These are phyloP conservation scores for Astraeus odoratus DNA, from an alignment of 768 basidiomycete species.

Conservation along the genomic window DNA sequence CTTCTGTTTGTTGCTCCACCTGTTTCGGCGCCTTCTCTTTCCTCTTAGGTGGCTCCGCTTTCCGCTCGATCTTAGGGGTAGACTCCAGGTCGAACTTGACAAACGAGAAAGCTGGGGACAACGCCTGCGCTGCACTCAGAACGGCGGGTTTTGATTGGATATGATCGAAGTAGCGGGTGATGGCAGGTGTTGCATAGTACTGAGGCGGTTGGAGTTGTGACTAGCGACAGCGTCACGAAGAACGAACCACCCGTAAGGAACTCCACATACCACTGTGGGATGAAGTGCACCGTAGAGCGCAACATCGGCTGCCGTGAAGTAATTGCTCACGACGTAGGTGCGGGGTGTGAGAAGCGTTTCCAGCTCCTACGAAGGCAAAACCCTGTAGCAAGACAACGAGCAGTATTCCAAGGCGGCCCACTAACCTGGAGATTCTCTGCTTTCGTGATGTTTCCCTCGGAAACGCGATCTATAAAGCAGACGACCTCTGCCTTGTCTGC, in stretches of 20 bases:
- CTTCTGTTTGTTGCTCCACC: slow-evolving; percentile 21
- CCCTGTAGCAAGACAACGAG: no score
- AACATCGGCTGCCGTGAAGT: slow-evolving; percentile 84
- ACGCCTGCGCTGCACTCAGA: slow-evolving; percentile 44
- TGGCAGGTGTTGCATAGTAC: slow-evolving; percentile 71
- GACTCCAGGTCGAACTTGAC: slow-evolving; percentile 68
- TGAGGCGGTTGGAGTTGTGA: slow-evolving; percentile 63
- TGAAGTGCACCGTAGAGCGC: slow-evolving; percentile 88
- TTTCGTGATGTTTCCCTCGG: slow-evolving; percentile 40
- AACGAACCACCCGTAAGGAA: not conserved
- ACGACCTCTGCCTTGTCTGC: slow-evolving; percentile 57
- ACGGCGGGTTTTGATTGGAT: slow-evolving; percentile 71
- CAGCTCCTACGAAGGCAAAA: slow-evolving; percentile 45
- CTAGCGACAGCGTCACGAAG: slow-evolving; percentile 31
- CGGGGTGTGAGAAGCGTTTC: slow-evolving; percentile 64
- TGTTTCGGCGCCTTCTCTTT: slow-evolving; percentile 52
- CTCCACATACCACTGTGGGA: slow-evolving; percentile 59
- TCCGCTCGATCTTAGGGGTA: slow-evolving; percentile 70
- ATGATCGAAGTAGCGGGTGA: slow-evolving; percentile 95
- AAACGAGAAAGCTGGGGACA: slow-evolving; percentile 45
- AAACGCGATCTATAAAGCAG: slow-evolving; percentile 65
- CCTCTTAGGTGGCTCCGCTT: slow-evolving; percentile 68
- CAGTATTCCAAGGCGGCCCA: not conserved
- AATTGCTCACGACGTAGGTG: slow-evolving; percentile 82
- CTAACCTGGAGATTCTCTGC: slow-evolving; percentile 46